phyloP scores from a whole-genome alignment of 768 basidiomycete species.

The Candolleomyces aberdarensis region DNA sequence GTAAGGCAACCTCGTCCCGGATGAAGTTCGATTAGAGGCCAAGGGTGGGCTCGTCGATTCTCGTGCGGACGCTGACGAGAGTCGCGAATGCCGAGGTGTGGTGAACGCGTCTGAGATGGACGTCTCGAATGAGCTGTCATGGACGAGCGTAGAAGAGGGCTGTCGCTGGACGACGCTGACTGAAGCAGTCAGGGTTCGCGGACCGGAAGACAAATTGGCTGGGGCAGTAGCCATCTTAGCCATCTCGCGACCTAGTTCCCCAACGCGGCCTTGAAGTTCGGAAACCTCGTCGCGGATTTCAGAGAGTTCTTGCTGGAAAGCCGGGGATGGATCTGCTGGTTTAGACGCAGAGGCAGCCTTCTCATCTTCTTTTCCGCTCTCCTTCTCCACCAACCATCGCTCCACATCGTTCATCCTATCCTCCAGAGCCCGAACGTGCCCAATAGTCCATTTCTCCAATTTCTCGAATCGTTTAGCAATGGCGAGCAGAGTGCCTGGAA shows the following conservation, averaged over 20 bases:
- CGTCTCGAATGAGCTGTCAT: conserved; percentile 20
- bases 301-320: conserved; percentile 39
- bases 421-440: conserved; percentile 85
- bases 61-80: conserved; percentile 43
- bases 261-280: conserved; percentile 73
- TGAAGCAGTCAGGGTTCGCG: conserved; percentile 44
- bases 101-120: conserved; percentile 14
- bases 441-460: conserved; percentile 86
- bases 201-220: conserved; percentile 48
- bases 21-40: conserved; percentile 40
- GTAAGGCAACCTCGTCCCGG: conserved; percentile 67
- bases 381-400: conserved; percentile 83
- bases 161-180: conserved; percentile 43
- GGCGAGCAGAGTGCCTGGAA: conserved; percentile 68
- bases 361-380: conserved; percentile 57
- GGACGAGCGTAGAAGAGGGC: conserved; percentile 42
- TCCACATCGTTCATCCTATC: conserved; percentile 93
- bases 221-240: conserved; percentile 62
- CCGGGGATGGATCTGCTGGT: not conserved
- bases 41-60: conserved; percentile 67
- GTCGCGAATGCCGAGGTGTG: conserved; percentile 37
- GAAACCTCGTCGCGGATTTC: conserved; percentile 65
- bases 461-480: conserved; percentile 85
- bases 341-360: conserved; percentile 1
- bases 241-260: conserved; percentile 77